These are phyloP conservation scores for Pseudocercospora fuligena DNA, from an alignment of 2,329 filamentous ascomycete species.

Conservation along the genomic window DNA sequence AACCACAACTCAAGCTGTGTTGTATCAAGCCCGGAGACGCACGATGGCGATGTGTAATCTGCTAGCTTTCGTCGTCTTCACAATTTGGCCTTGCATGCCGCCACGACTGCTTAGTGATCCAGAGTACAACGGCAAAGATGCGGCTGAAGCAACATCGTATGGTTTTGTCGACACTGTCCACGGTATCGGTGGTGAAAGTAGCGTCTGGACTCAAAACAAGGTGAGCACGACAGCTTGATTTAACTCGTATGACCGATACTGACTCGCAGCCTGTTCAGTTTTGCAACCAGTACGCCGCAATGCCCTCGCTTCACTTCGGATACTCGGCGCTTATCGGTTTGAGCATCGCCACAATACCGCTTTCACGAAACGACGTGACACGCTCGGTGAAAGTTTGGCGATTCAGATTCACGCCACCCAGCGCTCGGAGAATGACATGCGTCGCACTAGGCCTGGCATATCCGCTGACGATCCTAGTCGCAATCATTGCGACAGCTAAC, in stretches of 20 bases:
- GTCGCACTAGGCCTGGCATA: slow-evolving; percentile 64
- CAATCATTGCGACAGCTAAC: slow-evolving; percentile 74
- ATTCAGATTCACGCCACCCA: slow-evolving; percentile 50
- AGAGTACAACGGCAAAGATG: slow-evolving; percentile 59
- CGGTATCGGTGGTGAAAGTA: slow-evolving; percentile 63
- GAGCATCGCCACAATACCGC: slow-evolving; percentile 69
- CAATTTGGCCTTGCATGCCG: slow-evolving; percentile 65
- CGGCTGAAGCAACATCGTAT: slow-evolving; percentile 63
- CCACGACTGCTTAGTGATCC: slow-evolving; percentile 61
- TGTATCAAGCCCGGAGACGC: slow-evolving; percentile 61
- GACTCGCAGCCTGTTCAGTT: slow-evolving; percentile 46
- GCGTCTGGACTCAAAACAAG: slow-evolving; percentile 72
- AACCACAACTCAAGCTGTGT: slow-evolving; percentile 53
- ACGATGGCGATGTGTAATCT: slow-evolving; percentile 65
- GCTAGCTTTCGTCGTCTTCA: slow-evolving; percentile 64
- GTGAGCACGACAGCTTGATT: background rate
- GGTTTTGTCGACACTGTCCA: slow-evolving; percentile 66
- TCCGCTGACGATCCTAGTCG: slow-evolving; percentile 67
- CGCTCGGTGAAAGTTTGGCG: slow-evolving; percentile 28
- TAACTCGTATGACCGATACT: background rate
- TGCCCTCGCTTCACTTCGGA: slow-evolving; percentile 77
- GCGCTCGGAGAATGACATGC: slow-evolving; percentile 58
- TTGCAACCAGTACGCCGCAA: slow-evolving; percentile 77
- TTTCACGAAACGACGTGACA: slow-evolving; percentile 51
- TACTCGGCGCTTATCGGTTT: slow-evolving; percentile 75